Evolutionary conservation across 1,284 basidiomycete species (phyloP).

Genomic region (Ustilago curta): DNA sequence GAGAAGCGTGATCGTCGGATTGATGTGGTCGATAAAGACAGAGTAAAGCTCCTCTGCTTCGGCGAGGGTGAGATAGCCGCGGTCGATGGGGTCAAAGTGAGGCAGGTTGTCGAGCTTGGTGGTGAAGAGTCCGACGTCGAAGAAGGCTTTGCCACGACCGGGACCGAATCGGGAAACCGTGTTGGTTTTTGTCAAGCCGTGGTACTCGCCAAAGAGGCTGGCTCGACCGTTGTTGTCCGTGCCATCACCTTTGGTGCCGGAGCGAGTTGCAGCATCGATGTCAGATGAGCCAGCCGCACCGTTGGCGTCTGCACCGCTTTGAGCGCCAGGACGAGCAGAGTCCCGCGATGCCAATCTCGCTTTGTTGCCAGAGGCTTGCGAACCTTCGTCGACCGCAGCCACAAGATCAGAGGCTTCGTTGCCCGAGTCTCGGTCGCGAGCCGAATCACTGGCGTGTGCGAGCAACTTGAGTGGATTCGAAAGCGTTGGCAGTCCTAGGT

Average conservation of each 20-base stretch:
- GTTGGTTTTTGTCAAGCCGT: slow-evolving; percentile 25
- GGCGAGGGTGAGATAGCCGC: slow-evolving; percentile 35
- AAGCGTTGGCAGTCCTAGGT: slow-evolving; percentile 48
- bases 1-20: slow-evolving; percentile 51
- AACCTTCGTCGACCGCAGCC: not conserved
- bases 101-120: slow-evolving; percentile 46
- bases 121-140: slow-evolving; percentile 45
- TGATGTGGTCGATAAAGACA: slow-evolving; percentile 50
- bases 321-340: not conserved
- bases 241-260: not conserved
- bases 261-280: not conserved
- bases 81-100: slow-evolving; percentile 50
- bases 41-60: slow-evolving; percentile 41
- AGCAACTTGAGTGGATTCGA: slow-evolving; percentile 53
- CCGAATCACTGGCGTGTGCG: slow-evolving; percentile 48
- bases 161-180: slow-evolving; percentile 43
- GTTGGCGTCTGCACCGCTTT: slow-evolving; percentile 1
- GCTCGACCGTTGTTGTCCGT: slow-evolving; percentile 14
- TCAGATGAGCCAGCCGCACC: not conserved
- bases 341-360: slow-evolving; percentile 5
- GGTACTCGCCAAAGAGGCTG: slow-evolving; percentile 28
- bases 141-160: slow-evolving; percentile 47
- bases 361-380: not conserved
- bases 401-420: slow-evolving; percentile 14
- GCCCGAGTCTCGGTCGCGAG: slow-evolving; percentile 37